Evolutionary conservation across 2,329 filamentous ascomycete genomes (phyloP), one percentile per base, ranked within the genome.

Genomic region (Arthrobotrys sphaeroides): DNA sequence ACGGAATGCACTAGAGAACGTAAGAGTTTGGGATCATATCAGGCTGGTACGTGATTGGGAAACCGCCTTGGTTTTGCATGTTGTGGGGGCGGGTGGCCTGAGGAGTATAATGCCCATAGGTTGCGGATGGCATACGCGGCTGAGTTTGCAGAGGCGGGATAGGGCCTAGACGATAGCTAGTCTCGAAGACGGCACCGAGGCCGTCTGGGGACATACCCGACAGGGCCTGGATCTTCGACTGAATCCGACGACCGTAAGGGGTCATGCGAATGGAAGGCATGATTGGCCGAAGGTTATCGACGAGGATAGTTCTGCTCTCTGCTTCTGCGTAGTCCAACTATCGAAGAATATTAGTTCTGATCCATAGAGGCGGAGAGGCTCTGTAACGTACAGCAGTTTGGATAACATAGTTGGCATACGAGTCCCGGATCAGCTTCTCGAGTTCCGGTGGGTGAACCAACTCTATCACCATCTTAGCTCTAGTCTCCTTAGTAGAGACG

Each of bases 331-430:
- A 94, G 80, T 97, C 94, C 78, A 97, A 87, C 79, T 80, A 33
- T 36, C 62, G 26, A 65, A 16, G 62, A 9, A 2, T 53, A 18
- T 72, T 42, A 72, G 67, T 16, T 49, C 13, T 24, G 51, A n/a
- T 47, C 26, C 40, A 31, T 7, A 28, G 10, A 45, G 13, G 13
- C 4, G 16, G 10, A n/a, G 10, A 31, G 13, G 4, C 26, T 10
- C 13, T 64, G 55, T 26, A 28, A 73, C 61, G 18, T 62, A 76
- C 79, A 26, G 95, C 94, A 40, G 95, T 99, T 85, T 99, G 95
- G 40, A 99, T 92, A 78, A 99, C 95, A 80, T 99, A 99, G 84
- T 99, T 99, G 82, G 93, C 95, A 81, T 92, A 99, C 0, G 91
- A 93, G 83, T 99, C 95, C 43, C 93, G 91, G 73, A 99, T 88